These are phyloP conservation scores for Teunomyces kruisii DNA, from an alignment of 805 yeast genomes.

Conservation along the genomic window DNA sequence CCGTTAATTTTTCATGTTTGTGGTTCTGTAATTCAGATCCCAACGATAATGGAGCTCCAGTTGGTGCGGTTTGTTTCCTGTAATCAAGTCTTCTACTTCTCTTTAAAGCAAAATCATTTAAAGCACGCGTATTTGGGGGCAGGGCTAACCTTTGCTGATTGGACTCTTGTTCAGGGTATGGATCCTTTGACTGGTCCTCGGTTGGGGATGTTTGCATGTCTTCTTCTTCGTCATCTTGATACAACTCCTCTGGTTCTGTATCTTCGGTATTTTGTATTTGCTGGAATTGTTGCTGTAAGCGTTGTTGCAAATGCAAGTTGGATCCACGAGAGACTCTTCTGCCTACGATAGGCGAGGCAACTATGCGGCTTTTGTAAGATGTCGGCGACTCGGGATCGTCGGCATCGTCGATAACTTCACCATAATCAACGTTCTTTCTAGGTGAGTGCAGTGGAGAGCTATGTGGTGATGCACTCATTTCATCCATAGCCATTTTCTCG, in stretches of 20 bases:
- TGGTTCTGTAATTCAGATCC: conserved; percentile 26
- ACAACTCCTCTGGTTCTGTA: conserved; percentile 46
- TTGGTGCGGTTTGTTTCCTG: conserved; percentile 26
- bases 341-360: background rate
- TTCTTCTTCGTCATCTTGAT: background rate
- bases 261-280: conserved; percentile 13
- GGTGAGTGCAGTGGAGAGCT: conserved; percentile 13
- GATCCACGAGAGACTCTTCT: conserved; percentile 6
- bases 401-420: conserved; percentile 9
- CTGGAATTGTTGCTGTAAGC: conserved; percentile 17
- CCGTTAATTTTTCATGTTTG: conserved; percentile 26
- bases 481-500: conserved; percentile 33
- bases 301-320: conserved; percentile 15
- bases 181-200: background rate
- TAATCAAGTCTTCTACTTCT: conserved; percentile 43
- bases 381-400: conserved; percentile 15
- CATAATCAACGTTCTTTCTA: background rate
- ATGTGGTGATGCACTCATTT: conserved; percentile 8
- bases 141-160: background rate
- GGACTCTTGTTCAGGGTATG: background rate
- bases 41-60: conserved; percentile 6
- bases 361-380: background rate
- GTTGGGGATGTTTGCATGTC: background rate
- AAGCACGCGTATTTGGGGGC: background rate
- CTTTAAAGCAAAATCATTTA: conserved; percentile 29